phyloP scores from a whole-genome alignment of 1,284 basidiomycete species.

The Neonothopanus nambi region DNA sequence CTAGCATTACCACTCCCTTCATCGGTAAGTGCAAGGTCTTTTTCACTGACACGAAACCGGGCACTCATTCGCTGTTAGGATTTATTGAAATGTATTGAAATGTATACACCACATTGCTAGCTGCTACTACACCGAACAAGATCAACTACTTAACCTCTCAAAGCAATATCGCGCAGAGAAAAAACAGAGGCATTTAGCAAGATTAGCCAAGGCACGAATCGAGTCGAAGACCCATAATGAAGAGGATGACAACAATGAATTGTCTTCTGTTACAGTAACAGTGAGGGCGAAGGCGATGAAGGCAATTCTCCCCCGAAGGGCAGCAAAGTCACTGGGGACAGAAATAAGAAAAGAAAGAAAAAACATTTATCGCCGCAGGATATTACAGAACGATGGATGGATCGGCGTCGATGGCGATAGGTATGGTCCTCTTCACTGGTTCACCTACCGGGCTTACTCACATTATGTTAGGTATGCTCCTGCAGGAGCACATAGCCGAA shows the following conservation, averaged over 20 bases:
- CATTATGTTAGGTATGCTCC: slow-evolving; percentile 55
- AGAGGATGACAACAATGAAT: slow-evolving; percentile 8
- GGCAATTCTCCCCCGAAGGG: neutral
- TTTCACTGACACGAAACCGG: neutral
- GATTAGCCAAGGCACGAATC: slow-evolving; percentile 1
- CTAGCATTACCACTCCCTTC: slow-evolving; percentile 38
- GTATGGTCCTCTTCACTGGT: no score
- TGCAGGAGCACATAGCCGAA: slow-evolving; percentile 61
- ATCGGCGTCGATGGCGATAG: slow-evolving; percentile 68
- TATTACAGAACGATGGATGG: slow-evolving; percentile 75
- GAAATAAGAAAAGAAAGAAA: slow-evolving; percentile 25
- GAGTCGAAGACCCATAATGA: slow-evolving; percentile 15
- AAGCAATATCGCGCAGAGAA: slow-evolving; percentile 45
- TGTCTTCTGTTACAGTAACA: neutral
- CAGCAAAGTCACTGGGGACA: no score
- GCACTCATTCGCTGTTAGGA: slow-evolving; percentile 44
- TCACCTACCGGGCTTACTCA: neutral
- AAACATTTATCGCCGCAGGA: slow-evolving; percentile 25
- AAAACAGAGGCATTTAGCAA: slow-evolving; percentile 31
- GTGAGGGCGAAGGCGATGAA: slow-evolving; percentile 17
- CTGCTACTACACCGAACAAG: slow-evolving; percentile 59
- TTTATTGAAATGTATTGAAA: slow-evolving; percentile 67
- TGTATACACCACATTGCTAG: slow-evolving; percentile 67
- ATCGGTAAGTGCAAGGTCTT: slow-evolving; percentile 37
- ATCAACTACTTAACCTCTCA: slow-evolving; percentile 54